Base-by-base conservation (phyloP, 2,329 filamentous ascomycete species). In the Pseudocercospora cruenta region DNA sequence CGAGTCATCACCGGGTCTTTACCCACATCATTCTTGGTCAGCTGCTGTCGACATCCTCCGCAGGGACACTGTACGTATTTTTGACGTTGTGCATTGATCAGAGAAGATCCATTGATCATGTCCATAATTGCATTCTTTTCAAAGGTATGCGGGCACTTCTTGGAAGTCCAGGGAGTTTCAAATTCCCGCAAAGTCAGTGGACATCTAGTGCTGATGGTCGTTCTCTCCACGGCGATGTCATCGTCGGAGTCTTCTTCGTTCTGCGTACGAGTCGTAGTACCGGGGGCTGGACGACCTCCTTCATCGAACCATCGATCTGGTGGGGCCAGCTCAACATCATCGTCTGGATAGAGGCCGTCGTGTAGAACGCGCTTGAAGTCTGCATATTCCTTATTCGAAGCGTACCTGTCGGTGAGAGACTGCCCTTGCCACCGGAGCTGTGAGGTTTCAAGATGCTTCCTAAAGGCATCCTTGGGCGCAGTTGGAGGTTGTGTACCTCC, bases 141-240 rank as follows among this genome's bases (percentile, higher is more conserved):
- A 74, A 92, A 94, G 0, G 86, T 88, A 76, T 94, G 91, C 63
- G 86, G 88, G 80, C 91, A 94, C 69, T 86, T 86, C 14, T 75
- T 80, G 71, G 87, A 91, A 63, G 86, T 91, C 73, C 87, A 88
- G 0, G 91, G 91, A 60, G 92, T 84, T 49, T 82, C 80, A 80
- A 92, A 88, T 53, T 85, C 81, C 60, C 82, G 81, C 69, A 93
- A 80, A 0, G 90, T 90, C 21, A 94, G 77, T 0, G 90, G 90
- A 73, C 91, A 94, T 71, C 87, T 89, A 33, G 90, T 86, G 76
- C 87, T 90, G 60, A 88, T 83, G 4, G 84, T 85, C 68, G 88
- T 87, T 58, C 86, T 83, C 28, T 86, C 84, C 31, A 94, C 85
- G 1, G 89, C 85, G 24, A 94, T 82, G 49, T 94, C 91, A 21